Evolutionary conservation across 163 green algal genomes (phyloP), one percentile per base, ranked within the genome.

Genomic region (Chlorella variabilis): DNA sequence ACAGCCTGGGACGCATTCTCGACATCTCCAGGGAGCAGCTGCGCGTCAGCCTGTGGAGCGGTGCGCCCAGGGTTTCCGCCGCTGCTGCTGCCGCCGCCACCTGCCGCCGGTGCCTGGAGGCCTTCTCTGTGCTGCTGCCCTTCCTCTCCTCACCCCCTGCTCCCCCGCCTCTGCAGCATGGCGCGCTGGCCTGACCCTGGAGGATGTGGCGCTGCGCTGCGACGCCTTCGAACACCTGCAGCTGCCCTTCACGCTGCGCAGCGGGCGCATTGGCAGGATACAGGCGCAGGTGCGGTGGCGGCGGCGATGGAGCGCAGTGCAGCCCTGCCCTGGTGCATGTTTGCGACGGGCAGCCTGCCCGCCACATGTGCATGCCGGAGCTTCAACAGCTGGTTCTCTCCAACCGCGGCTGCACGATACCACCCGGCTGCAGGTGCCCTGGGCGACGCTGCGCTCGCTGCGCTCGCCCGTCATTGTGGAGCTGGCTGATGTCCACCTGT

Each of bases 161-260:
- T n/a, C 3, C 76, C 39, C 15, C 34, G 36, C 69, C 27, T n/a
- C 38, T 86, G 61, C 84, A 92, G 90, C 86, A 25, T 90, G 90
- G 88, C 84, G 81, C 59, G 91, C 86, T 36, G 89, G 89, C 34
- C 15, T 93, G 15, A 89, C 90, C 3, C 87, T 98, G 82, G 84
- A 97, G 63, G 91, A 97, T 59, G 92, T 96, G 31, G 73, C 77
- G 66, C 84, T 98, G 25, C 91, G 94, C 2, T 61, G 86, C 3
- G 94, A 96, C 27, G 93, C 94, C 0, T 94, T 97, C 41, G 93
- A 98, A 27, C 93, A 96, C 74, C 80, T 97, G 49, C 81, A 96
- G 79, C 89, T 97, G 54, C 94, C 94, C 0, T 85, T 97, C n/a
- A 80, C 84, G 48, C 84, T 97, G 39, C 67, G 84, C 4, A 80